Conservation (phyloP, 1,139 yeast genomes). For the Citeromyces hawaiiensis region DNA sequence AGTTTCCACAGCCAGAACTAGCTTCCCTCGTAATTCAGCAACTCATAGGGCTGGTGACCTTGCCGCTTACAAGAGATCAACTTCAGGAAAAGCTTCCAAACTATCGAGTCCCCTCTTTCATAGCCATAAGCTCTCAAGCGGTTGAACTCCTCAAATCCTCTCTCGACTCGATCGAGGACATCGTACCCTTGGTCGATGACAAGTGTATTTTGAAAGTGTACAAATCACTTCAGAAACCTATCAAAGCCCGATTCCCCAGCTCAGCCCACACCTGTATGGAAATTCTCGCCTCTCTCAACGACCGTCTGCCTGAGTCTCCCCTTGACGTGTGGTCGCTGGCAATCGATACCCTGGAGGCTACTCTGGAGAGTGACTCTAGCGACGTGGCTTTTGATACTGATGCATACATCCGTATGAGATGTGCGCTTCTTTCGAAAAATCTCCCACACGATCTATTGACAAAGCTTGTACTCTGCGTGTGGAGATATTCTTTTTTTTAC, state of each 20-base stretch:
- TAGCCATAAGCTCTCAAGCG: slow-evolving; percentile 44
- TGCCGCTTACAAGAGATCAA: slow-evolving; percentile 33
- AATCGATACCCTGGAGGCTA: slow-evolving; percentile 26
- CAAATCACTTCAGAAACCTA: slow-evolving; percentile 25
- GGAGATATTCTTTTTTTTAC: slow-evolving; percentile 38
- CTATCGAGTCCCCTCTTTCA: slow-evolving; percentile 38
- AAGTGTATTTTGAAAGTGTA: slow-evolving; percentile 27
- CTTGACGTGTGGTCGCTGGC: slow-evolving; percentile 28
- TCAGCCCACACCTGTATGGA: slow-evolving; percentile 22
- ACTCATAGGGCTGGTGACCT: slow-evolving; percentile 32
- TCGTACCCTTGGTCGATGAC: slow-evolving; percentile 26
- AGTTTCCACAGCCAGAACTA: slow-evolving; percentile 18
- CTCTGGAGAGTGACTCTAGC: slow-evolving; percentile 16
- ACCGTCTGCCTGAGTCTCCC: neutral
- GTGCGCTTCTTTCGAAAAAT: slow-evolving; percentile 19
- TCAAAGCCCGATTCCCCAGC: slow-evolving; percentile 14
- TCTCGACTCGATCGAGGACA: slow-evolving; percentile 19
- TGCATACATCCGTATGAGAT: slow-evolving; percentile 30
- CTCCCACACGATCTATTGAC: slow-evolving; percentile 20
- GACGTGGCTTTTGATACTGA: slow-evolving; percentile 20
- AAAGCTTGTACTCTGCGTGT: slow-evolving; percentile 27
- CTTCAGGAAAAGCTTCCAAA: neutral
- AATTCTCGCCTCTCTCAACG: slow-evolving; percentile 16
- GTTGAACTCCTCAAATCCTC: slow-evolving; percentile 26
- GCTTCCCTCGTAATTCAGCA: slow-evolving; percentile 37